Percentiles rank a stretch among this genome's conserved stretches.
phyloP scores from a whole-genome alignment of 2,329 filamentous ascomycete genomes.

The Xylariaceae sp. region DNA sequence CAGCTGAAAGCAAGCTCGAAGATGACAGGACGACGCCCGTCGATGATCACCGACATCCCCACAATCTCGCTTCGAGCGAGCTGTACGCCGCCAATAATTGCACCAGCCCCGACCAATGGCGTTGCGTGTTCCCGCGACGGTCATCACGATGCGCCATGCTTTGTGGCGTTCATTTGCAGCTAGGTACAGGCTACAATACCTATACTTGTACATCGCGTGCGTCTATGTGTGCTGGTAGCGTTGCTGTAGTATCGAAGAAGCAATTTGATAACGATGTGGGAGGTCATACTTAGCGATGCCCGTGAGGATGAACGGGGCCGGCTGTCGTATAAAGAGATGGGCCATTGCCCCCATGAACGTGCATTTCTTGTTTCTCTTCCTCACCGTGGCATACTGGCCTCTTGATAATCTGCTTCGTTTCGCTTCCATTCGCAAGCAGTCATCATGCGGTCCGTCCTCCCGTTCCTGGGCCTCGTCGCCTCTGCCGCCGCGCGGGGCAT shows the following conservation, averaged over 20 bases:
- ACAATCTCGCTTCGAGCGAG: too few species aligned
- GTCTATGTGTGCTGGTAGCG: neutral
- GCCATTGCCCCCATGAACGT: neutral
- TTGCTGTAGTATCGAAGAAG: neutral
- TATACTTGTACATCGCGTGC: too few species aligned
- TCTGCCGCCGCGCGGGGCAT: constrained; percentile 4
- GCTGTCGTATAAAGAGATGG: constrained; percentile 1
- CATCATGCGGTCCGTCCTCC: constrained; percentile 10
- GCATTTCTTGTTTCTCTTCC: neutral
- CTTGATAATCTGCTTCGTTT: neutral
- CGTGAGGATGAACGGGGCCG: neutral
- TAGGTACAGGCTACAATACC: too few species aligned
- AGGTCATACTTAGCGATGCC: neutral
- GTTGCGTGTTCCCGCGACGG: too few species aligned
- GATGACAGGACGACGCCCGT: too few species aligned
- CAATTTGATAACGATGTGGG: neutral
- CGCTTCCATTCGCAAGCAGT: neutral
- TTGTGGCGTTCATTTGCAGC: too few species aligned
- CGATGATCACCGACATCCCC: too few species aligned
- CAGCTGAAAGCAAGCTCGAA: too few species aligned
- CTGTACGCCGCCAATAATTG: too few species aligned
- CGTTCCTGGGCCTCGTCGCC: constrained; percentile 1
- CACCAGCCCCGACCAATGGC: too few species aligned
- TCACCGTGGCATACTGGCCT: neutral
- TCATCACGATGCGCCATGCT: too few species aligned